Evolutionary conservation across 441 rosid genomes (phyloP).

Genomic region (Arabidopsis hybrid): DNA sequence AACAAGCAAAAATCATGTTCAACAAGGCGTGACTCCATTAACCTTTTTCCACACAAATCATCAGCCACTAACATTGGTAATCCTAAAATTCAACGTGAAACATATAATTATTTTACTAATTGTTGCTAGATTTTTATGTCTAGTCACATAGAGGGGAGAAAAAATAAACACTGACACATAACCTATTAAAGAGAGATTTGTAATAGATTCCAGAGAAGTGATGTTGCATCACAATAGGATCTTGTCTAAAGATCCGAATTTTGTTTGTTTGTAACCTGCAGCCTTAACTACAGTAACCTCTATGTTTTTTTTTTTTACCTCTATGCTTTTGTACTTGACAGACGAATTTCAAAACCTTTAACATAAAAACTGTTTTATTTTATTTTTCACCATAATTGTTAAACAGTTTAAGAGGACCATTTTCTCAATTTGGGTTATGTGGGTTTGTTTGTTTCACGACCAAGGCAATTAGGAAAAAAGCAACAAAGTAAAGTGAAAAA

Average conservation of each 20-base stretch:
- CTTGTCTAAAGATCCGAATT: conserved; percentile 41
- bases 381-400: conserved; percentile 5
- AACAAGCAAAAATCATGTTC: conserved; percentile 46
- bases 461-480: conserved; percentile 28
- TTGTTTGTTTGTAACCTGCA: conserved; percentile 37
- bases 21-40: conserved; percentile 42
- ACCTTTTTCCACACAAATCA: conserved; percentile 31
- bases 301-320: no score
- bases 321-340: conserved; percentile 30
- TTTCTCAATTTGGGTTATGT: conserved; percentile 22
- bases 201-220: conserved; percentile 43
- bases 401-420: conserved; percentile 29
- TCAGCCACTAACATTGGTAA: conserved; percentile 15
- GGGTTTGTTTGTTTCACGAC: conserved; percentile 38
- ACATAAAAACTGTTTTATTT: not conserved
- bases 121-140: conserved; percentile 28
- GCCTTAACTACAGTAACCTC: conserved; percentile 38
- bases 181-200: conserved; percentile 39
- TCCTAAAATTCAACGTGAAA: conserved; percentile 14
- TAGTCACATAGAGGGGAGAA: conserved; percentile 28
- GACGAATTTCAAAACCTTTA: conserved; percentile 25
- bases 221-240: conserved; percentile 39
- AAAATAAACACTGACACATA: conserved; percentile 40
- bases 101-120: conserved; percentile 22
- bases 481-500: conserved; percentile 37